Evolutionary conservation across 108 stramenopile genomes (phyloP).

Genomic region (Cyclotella baltica): DNA sequence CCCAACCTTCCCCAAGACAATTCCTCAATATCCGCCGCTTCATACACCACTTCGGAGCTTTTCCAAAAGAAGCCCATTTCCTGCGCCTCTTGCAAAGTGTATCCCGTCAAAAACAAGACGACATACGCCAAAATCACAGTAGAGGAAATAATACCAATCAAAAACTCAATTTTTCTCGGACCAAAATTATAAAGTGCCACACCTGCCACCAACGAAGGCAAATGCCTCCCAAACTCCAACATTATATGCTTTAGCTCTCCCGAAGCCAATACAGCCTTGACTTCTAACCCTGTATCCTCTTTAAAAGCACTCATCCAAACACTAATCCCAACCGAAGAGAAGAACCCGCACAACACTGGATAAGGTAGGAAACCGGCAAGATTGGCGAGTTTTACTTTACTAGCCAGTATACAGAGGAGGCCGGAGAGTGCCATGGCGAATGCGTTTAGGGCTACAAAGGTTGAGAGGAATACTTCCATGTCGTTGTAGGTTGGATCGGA

Average conservation of each 20-base stretch:
- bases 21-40: slow-evolving; percentile 14
- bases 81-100: slow-evolving; percentile 60
- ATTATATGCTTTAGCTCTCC: slow-evolving; percentile 37
- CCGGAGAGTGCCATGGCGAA: slow-evolving; percentile 64
- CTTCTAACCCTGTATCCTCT: slow-evolving; percentile 55
- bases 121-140: slow-evolving; percentile 58
- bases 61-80: slow-evolving; percentile 68
- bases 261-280: slow-evolving; percentile 47
- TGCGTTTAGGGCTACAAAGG: slow-evolving; percentile 65
- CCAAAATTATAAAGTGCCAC: slow-evolving; percentile 60
- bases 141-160: slow-evolving; percentile 48
- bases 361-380: slow-evolving; percentile 71
- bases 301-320: slow-evolving; percentile 72
- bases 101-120: slow-evolving; percentile 49
- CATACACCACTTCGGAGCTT: slow-evolving; percentile 53
- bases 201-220: slow-evolving; percentile 61
- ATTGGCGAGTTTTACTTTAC: slow-evolving; percentile 70
- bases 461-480: slow-evolving; percentile 56
- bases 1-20: slow-evolving; percentile 42
- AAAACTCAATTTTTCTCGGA: slow-evolving; percentile 63
- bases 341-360: slow-evolving; percentile 81
- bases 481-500: slow-evolving; percentile 31
- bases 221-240: slow-evolving; percentile 55
- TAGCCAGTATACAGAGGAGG: slow-evolving; percentile 54
- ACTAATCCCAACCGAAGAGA: slow-evolving; percentile 73